Evolutionary conservation across 805 yeast genomes (phyloP), one percentile per base, ranked within the genome.

Genomic region (Metschnikowia gelsemii): DNA sequence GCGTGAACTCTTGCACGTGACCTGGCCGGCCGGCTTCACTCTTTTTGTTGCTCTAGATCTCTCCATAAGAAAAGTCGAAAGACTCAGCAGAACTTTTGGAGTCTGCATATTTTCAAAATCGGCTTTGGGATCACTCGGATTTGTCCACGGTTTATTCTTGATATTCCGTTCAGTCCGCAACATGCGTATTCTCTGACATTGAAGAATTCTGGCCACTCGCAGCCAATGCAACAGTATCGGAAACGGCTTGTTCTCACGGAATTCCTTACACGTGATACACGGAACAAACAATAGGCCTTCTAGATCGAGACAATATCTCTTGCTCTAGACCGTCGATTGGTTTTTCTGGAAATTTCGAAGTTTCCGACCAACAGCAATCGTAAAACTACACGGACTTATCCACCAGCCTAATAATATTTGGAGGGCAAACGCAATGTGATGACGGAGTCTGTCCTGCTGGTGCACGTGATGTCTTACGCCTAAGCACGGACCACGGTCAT

Each of bases 401-500:
- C n/a, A n/a, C n/a, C n/a, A n/a, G n/a, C n/a, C n/a, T n/a, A n/a
- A n/a, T n/a, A n/a, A n/a, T n/a, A n/a, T n/a, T n/a, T n/a, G n/a
- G n/a, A n/a, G n/a, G n/a, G n/a, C n/a, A 11, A 32, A 32, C 32
- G 21, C 26, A 19, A 13, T 19, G 12, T 4, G 29, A 16, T 13
- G 16, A 16, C 29, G 21, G 35, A 32, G 27, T 32, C 19, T 5
- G 13, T 22, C 8, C 18, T 21, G 35, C 2, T 13, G n/a, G 6
- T 17, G 26, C 33, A 36, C 39, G 39, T 36, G 27, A 36, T 21
- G 25, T 38, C 42, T 26, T 26, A 35, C 20, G 12, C 13, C 20
- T n/a, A 7, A 22, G 26, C 13, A 17, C 35, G 25, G 16, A 25
- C 9, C 20, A 14, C 19, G 32, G 21, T 27, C 26, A 21, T 14